These are phyloP conservation scores for Yamadazyma tumulicola DNA, from an alignment of 805 yeast species.

Conservation along the genomic window DNA sequence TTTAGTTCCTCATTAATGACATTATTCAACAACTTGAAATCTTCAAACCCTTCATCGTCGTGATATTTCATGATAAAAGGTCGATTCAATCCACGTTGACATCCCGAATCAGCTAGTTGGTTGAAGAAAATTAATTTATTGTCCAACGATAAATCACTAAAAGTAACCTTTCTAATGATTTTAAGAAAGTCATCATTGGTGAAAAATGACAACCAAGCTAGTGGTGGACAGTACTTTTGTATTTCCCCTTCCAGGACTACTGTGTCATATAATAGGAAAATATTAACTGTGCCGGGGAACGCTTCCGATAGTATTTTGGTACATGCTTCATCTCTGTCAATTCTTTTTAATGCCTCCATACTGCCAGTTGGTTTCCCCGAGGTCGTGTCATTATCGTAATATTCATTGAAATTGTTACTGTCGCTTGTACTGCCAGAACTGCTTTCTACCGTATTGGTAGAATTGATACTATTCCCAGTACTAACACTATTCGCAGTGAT, in stretches of 20 bases:
- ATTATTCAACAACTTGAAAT: conserved; percentile 5
- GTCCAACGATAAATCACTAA: conserved; percentile 7
- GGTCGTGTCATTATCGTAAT: too few species aligned
- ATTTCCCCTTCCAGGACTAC: conserved; percentile 5
- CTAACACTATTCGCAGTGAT: background rate
- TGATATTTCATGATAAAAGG: conserved; percentile 9
- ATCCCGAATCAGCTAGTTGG: conserved; percentile 10
- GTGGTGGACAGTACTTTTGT: conserved; percentile 9
- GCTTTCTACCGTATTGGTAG: background rate
- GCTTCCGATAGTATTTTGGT: background rate
- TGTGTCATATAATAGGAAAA: conserved; percentile 6
- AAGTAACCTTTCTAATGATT: conserved; percentile 3
- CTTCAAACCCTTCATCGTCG: conserved; percentile 12
- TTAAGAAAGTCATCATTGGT: conserved; percentile 4
- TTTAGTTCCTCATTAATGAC: background rate
- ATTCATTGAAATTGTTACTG: too few species aligned
- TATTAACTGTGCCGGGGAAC: conserved; percentile 1
- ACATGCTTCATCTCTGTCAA: background rate
- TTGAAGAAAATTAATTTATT: conserved; percentile 9
- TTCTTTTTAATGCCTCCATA: background rate
- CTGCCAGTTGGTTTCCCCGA: too few species aligned
- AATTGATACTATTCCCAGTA: background rate
- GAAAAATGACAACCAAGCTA: conserved; percentile 10
- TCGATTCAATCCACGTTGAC: conserved; percentile 3
- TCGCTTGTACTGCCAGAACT: too few species aligned